Conservation (phyloP, 176 grass and related monocot species). For the Avena insularis region DNA sequence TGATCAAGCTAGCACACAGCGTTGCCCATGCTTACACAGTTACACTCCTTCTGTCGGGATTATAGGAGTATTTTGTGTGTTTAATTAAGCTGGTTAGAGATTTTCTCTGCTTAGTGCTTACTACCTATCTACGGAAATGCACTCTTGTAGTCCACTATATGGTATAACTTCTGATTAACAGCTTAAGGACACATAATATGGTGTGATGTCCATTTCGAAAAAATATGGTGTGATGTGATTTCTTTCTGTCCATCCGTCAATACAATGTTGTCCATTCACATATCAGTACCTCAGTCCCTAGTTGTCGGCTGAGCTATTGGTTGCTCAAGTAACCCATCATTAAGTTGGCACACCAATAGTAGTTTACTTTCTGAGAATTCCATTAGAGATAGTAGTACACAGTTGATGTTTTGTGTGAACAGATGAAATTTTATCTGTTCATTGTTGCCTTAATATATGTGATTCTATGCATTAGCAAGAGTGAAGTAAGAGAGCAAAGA, state of each 20-base stretch:
- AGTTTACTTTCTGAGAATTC: neutral
- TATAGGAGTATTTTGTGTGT: neutral
- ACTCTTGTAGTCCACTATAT: neutral
- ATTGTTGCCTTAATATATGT: neutral
- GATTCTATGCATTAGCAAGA: neutral
- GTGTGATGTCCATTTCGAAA: neutral
- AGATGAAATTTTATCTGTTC: neutral
- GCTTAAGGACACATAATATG: neutral
- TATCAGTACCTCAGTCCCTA: neutral
- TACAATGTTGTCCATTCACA: neutral
- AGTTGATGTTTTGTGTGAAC: slow-evolving; percentile 12
- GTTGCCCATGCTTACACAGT: slow-evolving; percentile 1
- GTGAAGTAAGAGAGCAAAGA: neutral
- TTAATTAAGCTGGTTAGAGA: slow-evolving; percentile 5
- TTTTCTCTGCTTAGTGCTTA: slow-evolving; percentile 11
- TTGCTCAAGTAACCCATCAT: neutral
- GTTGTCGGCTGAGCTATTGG: neutral
- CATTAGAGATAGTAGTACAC: neutral
- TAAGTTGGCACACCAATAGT: neutral
- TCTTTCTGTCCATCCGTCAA: neutral
- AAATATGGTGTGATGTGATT: neutral
- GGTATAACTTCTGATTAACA: neutral
- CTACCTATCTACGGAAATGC: neutral
- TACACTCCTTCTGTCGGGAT: neutral
- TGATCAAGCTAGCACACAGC: neutral